Conservation (phyloP, 257 asterid genomes). For the Solanum chiquidenum region DNA sequence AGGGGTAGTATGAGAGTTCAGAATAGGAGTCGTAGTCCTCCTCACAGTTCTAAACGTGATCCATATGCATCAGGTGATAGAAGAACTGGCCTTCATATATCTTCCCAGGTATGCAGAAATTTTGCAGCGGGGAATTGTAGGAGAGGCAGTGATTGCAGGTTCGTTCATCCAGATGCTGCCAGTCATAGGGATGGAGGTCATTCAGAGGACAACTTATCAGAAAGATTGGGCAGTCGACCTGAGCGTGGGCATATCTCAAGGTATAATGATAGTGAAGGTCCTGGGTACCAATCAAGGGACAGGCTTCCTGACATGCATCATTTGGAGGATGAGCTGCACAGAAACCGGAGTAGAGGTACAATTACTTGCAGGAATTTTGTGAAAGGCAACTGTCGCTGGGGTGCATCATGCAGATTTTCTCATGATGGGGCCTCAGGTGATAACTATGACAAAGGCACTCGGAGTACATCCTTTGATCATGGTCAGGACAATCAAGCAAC, state of each 20-base stretch:
- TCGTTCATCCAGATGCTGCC: conserved; percentile 38
- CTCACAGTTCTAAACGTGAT: conserved; percentile 38
- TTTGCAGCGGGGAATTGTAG: conserved; percentile 55
- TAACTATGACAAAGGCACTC: conserved; percentile 21
- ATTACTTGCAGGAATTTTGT: conserved; percentile 51
- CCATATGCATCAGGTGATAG: conserved; percentile 50
- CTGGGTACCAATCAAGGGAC: conserved; percentile 26
- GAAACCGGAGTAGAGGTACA: conserved; percentile 34
- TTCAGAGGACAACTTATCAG: conserved; percentile 27
- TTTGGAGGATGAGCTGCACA: conserved; percentile 36
- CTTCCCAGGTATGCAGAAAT: conserved; percentile 60
- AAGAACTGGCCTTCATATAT: conserved; percentile 36
- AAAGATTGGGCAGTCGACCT: conserved; percentile 35
- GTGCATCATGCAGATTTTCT: conserved; percentile 68
- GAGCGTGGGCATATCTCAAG: conserved; percentile 26
- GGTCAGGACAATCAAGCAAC: conserved; percentile 22
- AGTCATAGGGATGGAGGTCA: conserved; percentile 22
- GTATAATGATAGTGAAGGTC: conserved; percentile 32
- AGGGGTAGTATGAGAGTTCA: conserved; percentile 26
- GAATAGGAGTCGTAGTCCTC: conserved; percentile 62
- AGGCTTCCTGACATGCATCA: conserved; percentile 33
- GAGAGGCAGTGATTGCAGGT: conserved; percentile 73
- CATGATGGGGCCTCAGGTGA: conserved; percentile 46
- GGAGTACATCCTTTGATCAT: conserved; percentile 30
- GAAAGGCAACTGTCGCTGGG: conserved; percentile 69